Evolutionary conservation across 2,329 filamentous ascomycete genomes (phyloP).

Genomic region (Penicillium digitatum): DNA sequence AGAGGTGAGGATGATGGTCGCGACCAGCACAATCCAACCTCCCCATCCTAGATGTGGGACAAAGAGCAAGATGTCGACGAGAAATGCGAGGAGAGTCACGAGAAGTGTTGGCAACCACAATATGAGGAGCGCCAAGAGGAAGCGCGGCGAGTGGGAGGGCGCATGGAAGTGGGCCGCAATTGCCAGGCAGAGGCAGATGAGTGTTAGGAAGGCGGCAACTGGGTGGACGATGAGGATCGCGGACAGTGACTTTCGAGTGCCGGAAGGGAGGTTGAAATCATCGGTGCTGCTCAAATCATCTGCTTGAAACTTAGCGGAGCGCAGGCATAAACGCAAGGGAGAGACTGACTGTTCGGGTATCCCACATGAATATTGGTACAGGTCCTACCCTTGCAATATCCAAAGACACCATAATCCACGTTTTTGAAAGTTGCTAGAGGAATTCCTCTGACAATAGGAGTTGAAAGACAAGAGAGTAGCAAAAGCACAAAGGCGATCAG

Average conservation of each 20-base stretch:
- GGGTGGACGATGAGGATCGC: slow-evolving; percentile 89
- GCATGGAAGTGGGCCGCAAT: slow-evolving; percentile 78
- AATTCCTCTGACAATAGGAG: slow-evolving; percentile 80
- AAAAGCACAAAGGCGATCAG: slow-evolving; percentile 80
- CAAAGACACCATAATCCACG: slow-evolving; percentile 87
- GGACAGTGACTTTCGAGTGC: slow-evolving; percentile 66
- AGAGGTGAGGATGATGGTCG: slow-evolving; percentile 77
- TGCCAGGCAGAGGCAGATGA: slow-evolving; percentile 79
- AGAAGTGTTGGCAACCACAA: slow-evolving; percentile 81
- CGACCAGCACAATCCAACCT: slow-evolving; percentile 85
- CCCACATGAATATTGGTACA: slow-evolving; percentile 77
- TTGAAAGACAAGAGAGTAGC: slow-evolving; percentile 82
- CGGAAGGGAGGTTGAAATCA: slow-evolving; percentile 63
- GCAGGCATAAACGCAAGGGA: slow-evolving; percentile 14
- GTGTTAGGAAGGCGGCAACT: slow-evolving; percentile 77
- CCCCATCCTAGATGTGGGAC: slow-evolving; percentile 92
- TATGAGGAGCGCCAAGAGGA: slow-evolving; percentile 79
- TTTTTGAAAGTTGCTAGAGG: slow-evolving; percentile 73
- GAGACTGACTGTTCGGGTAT: slow-evolving; percentile 71
- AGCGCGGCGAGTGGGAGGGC: slow-evolving; percentile 84
- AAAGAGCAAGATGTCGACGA: slow-evolving; percentile 91
- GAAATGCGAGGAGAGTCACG: slow-evolving; percentile 77
- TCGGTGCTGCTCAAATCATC: slow-evolving; percentile 40
- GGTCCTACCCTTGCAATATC: slow-evolving; percentile 64
- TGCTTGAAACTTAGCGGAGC: slow-evolving; percentile 14